Evolutionary conservation across 129 eudicot species (phyloP), one percentile per base, ranked within the genome.

Genomic region (Sambucus nigra): DNA sequence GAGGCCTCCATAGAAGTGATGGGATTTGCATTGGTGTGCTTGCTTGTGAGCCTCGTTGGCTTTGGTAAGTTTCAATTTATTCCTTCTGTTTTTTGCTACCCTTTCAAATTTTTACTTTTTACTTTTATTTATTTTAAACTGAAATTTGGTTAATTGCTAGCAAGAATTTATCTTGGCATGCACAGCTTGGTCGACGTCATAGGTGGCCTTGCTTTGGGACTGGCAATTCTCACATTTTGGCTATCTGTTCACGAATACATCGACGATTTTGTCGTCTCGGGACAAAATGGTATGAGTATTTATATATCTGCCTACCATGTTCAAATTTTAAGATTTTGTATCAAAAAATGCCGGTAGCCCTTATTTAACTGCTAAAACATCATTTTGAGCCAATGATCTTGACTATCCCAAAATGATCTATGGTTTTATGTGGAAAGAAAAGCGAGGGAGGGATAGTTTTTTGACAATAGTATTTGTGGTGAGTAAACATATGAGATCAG

Each of bases 131-230:
- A n/a, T n/a, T n/a, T n/a, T n/a, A 29, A 29, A 29, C 35, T 29
- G 8, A 29, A 29, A 29, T 8, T 29, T 8, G 35, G 35, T 29
- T 29, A 3, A 4, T 29, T 29, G 35, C 35, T 56, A 92, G 99
- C 94, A 65, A 73, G 96, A 74, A 66, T 86, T 46, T 92, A 92
- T 72, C 92, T 92, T 13, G 99, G 96, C 44, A 92, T 92, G 99
- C 99, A 92, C 71, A 82, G 99, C 45, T 69, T 77, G 63, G 64
- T 92, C 28, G 99, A 92, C 56, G 74, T 92, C 52, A 12, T 86
- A 59, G 84, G 71, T 25, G 99, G 99, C 53, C 87, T 92, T 65
- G 73, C 69, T 66, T 29, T 82, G 61, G 99, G 99, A 61, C 49
- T 82, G 64, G 64, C 71, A 25, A 82, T 92, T 53, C 91, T 92